A percentile compares a stretch with the other conserved stretches of the same genome.
phyloP scores from a whole-genome alignment of 768 basidiomycete species.

The Boletales sp. region DNA sequence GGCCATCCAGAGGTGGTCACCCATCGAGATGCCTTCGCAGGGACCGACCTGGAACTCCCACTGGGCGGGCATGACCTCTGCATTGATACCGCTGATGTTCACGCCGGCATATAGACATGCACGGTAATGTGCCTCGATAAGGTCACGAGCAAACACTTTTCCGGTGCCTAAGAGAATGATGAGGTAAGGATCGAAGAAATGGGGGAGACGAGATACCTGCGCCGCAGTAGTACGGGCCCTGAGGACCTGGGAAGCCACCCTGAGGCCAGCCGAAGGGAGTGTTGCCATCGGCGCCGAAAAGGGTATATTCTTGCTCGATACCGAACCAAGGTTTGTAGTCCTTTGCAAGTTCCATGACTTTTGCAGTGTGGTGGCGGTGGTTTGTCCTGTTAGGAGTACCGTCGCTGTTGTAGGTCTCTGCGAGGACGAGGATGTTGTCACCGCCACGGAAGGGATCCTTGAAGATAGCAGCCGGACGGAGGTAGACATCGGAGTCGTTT shows the following conservation, averaged over 20 bases:
- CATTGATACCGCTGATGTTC: conserved; percentile 99
- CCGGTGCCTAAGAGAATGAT: conserved; percentile 65
- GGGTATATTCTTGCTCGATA: conserved; percentile 98
- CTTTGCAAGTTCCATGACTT: conserved; percentile 93
- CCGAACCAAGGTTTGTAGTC: conserved; percentile 90
- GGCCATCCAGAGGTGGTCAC: conserved; percentile 99
- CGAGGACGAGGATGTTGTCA: conserved; percentile 95
- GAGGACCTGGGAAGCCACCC: conserved; percentile 98
- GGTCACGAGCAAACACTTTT: conserved; percentile 97
- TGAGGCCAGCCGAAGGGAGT: conserved; percentile 95
- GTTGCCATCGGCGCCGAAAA: conserved; percentile 85
- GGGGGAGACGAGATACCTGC: conserved; percentile 55
- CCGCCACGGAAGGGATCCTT: conserved; percentile 99
- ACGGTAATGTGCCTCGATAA: conserved; percentile 98
- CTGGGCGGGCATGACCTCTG: conserved; percentile 99
- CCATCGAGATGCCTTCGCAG: conserved; percentile 96
- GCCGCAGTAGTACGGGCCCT: conserved; percentile 99
- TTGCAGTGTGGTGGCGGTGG: conserved; percentile 89
- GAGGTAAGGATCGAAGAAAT: not conserved
- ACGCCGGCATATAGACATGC: conserved; percentile 93
- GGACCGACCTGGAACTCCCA: conserved; percentile 99
- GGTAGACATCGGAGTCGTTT: conserved; percentile 94
- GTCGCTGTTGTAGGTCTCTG: conserved; percentile 98
- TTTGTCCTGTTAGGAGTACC: conserved; percentile 98
- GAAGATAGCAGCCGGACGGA: conserved; percentile 96